These are phyloP conservation scores for Rhizoclosmatium globosum DNA, from an alignment of 192 early-diverging fungal species.

Conservation along the genomic window DNA sequence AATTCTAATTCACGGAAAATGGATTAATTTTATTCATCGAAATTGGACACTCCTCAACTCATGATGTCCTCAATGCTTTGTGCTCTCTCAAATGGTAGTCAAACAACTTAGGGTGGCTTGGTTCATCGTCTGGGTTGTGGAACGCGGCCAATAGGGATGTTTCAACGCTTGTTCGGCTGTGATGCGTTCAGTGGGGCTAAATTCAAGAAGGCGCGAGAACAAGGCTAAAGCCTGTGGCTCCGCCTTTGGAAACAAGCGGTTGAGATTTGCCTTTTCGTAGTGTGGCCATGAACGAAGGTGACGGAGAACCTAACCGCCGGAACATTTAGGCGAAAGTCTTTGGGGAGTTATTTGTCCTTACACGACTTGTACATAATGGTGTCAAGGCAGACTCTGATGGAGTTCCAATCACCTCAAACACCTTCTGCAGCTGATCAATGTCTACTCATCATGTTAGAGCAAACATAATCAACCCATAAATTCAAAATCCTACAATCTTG, in stretches of 20 bases:
- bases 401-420: slow-evolving; percentile 95
- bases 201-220: slow-evolving; percentile 84
- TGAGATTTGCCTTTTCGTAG: slow-evolving; percentile 83
- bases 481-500: slow-evolving; percentile 43
- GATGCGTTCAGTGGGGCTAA: slow-evolving; percentile 88
- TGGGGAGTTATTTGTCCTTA: slow-evolving; percentile 34
- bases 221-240: slow-evolving; percentile 90
- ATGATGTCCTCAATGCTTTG: slow-evolving; percentile 64
- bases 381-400: slow-evolving; percentile 87
- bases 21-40: background rate
- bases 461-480: background rate
- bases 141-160: slow-evolving; percentile 90
- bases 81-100: slow-evolving; percentile 63
- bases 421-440: slow-evolving; percentile 95
- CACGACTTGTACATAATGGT: slow-evolving; percentile 56
- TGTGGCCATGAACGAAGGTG: slow-evolving; percentile 91
- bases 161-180: slow-evolving; percentile 88
- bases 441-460: slow-evolving; percentile 42
- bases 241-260: slow-evolving; percentile 85
- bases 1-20: slow-evolving; percentile 40
- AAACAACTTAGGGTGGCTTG: slow-evolving; percentile 55
- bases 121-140: slow-evolving; percentile 79
- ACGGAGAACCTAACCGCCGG: slow-evolving; percentile 75
- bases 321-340: background rate
- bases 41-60: slow-evolving; percentile 41